Base-by-base conservation (phyloP, 2,329 filamentous ascomycete species). In the Exophiala sp. region DNA sequence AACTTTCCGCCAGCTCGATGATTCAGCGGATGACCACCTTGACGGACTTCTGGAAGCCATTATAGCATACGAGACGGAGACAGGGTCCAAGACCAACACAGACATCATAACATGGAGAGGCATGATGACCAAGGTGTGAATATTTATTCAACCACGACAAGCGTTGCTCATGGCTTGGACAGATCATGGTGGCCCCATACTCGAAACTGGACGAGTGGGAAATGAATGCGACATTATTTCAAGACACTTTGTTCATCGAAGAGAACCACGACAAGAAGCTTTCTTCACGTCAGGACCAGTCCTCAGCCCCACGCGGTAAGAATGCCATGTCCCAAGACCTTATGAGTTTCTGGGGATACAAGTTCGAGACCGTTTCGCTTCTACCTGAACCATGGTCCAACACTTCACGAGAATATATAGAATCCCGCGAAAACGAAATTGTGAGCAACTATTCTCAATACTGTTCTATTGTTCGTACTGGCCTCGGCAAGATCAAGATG, bases 261-360 rank as follows among this genome's bases (percentile, higher is more conserved):
- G 94, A 99, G 66, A 88, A 95, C 69, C 85, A 95, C 66, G 75
- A 75, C 12, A 86, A 85, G 66, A 92, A 91, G 65, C 73, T 84
- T 44, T 77, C 80, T 1, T 81, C 83, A 10, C 81, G 83, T 61
- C 71, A 75, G 56, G 75, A 78, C 32, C 86, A 91, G 70, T 77
- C 66, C 18, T 69, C 69, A 61, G 78, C 74, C 64, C 66, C 68
- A 47, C 70, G 74, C 55, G 73, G 77, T 57, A 72, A 80, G 64
- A 74, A 83, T 61, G 73, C 77, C 65, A 75, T 78, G 67, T 81
- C 88, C 0, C 85, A 87, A 47, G 87, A 94, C 54, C 77, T 91
- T 60, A 96, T 96, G 91, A 84, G 86, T 46, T 99, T 86, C 67
- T 97, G 92, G 92, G 92, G 92, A 34, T 99, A 99, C 75, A 99